A percentile compares a stretch with the other conserved stretches of the same genome.
These are phyloP conservation scores for Sequoia sempervirens DNA, from an alignment of 75 land plant species.

Conservation along the genomic window DNA sequence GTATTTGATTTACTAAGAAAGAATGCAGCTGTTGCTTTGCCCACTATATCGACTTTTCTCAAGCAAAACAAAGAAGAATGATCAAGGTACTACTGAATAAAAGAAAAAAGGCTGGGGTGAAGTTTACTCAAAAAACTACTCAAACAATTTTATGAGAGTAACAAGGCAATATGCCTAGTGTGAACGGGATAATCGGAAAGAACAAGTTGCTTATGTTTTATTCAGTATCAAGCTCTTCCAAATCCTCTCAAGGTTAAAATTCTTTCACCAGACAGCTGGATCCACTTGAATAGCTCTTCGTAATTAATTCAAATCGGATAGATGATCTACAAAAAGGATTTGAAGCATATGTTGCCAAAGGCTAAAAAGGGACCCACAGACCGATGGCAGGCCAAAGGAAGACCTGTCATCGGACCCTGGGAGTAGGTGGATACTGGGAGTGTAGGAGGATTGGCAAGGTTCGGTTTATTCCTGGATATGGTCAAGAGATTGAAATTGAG, in stretches of 20 bases:
- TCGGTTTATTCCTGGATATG: not conserved
- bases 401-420: no score
- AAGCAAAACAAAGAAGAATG: conserved; percentile 82
- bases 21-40: conserved; percentile 65
- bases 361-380: not conserved
- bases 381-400: no score
- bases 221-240: not conserved
- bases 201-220: not conserved
- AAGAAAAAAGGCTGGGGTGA: conserved; percentile 97
- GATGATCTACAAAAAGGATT: not conserved
- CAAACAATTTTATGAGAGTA: conserved; percentile 10
- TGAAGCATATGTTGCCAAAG: not conserved
- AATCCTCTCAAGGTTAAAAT: not conserved
- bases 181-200: not conserved
- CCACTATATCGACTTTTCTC: conserved; percentile 65
- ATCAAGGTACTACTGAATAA: conserved; percentile 53
- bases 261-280: not conserved
- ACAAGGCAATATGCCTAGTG: not conserved
- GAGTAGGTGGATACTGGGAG: not conserved
- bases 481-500: not conserved
- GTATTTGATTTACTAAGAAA: conserved; percentile 74
- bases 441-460: not conserved
- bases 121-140: conserved; percentile 27
- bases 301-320: no score
- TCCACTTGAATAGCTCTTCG: not conserved